Conservation (phyloP, 768 basidiomycete genomes). For the Mycena chlorophos region DNA sequence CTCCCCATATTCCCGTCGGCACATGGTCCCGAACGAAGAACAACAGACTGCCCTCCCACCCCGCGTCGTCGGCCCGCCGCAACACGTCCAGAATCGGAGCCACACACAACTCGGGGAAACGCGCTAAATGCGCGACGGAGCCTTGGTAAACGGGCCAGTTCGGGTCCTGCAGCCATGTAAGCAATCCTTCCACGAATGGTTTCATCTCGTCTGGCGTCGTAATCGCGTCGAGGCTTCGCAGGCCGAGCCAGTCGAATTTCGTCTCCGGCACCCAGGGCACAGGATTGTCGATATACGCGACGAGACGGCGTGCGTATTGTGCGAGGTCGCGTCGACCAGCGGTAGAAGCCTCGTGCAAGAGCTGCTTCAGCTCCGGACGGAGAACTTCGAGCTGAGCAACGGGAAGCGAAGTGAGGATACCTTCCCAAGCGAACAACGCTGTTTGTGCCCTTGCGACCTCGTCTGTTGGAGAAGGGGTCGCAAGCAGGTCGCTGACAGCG, state of each 20-base stretch:
- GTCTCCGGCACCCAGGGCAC: conserved; percentile 3
- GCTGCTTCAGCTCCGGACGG: too few species aligned
- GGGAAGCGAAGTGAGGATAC: too few species aligned
- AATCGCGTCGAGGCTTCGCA: conserved; percentile 8
- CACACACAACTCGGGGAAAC: conserved; percentile 4
- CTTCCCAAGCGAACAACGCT: too few species aligned
- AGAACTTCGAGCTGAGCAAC: too few species aligned
- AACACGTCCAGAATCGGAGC: conserved; percentile 10
- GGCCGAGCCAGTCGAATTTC: conserved; percentile 2
- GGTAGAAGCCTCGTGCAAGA: too few species aligned
- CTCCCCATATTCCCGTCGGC: too few species aligned
- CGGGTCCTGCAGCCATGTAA: conserved; percentile 6
- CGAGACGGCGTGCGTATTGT: background rate
- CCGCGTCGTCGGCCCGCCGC: conserved; percentile 3
- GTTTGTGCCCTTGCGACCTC: too few species aligned
- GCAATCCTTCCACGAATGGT: conserved; percentile 1
- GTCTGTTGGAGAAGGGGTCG: too few species aligned
- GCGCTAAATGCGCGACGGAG: conserved; percentile 3
- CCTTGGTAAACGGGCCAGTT: conserved; percentile 5
- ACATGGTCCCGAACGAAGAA: background rate
- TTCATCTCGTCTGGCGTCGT: conserved; percentile 8
- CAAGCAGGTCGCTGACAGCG: too few species aligned
- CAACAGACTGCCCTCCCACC: background rate
- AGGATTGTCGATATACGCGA: conserved; percentile 4
- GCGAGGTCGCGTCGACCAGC: too few species aligned